phyloP scores from a whole-genome alignment of 2,329 filamentous ascomycete genomes.

The Escovopsis sp. region DNA sequence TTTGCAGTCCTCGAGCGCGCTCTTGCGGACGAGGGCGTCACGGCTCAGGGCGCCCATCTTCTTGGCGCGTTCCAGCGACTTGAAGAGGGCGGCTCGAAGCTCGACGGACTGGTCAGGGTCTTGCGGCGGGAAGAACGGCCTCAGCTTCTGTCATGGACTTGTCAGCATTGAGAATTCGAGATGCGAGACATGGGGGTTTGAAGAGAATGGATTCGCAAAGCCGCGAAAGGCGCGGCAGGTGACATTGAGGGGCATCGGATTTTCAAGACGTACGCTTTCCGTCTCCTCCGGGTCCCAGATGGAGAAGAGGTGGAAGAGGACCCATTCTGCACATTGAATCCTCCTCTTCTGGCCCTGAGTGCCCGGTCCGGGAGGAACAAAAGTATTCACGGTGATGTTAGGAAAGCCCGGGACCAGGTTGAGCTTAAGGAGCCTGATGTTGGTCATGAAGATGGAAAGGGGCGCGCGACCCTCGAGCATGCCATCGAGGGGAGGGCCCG shows the following conservation, averaged over 20 bases:
- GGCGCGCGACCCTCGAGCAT: conserved; percentile 9
- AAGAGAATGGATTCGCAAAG: too few species aligned
- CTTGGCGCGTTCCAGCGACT: conserved; percentile 71
- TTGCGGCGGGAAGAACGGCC: conserved; percentile 78
- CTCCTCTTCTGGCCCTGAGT: conserved; percentile 67
- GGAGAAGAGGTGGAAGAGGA: conserved; percentile 72
- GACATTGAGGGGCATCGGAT: too few species aligned
- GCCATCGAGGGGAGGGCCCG: neutral
- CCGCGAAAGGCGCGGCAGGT: too few species aligned
- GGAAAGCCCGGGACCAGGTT: conserved; percentile 71
- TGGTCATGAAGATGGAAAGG: conserved; percentile 52
- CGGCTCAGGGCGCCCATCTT: conserved; percentile 71
- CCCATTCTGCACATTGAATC: conserved; percentile 76
- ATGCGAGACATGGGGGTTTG: neutral
- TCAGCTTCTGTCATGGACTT: conserved; percentile 52
- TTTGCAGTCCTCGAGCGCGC: conserved; percentile 92
- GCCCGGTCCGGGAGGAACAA: conserved; percentile 46
- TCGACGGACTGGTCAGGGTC: conserved; percentile 87
- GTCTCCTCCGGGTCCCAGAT: conserved; percentile 71
- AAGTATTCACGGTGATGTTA: conserved; percentile 51
- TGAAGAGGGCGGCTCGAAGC: conserved; percentile 68
- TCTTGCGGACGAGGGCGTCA: conserved; percentile 73
- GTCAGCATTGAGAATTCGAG: conserved; percentile 3
- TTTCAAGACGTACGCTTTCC: conserved; percentile 41
- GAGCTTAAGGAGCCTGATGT: conserved; percentile 69